Evolutionary conservation across 73 alveolate species (phyloP).

Genomic region (Urostyla sp.): DNA sequence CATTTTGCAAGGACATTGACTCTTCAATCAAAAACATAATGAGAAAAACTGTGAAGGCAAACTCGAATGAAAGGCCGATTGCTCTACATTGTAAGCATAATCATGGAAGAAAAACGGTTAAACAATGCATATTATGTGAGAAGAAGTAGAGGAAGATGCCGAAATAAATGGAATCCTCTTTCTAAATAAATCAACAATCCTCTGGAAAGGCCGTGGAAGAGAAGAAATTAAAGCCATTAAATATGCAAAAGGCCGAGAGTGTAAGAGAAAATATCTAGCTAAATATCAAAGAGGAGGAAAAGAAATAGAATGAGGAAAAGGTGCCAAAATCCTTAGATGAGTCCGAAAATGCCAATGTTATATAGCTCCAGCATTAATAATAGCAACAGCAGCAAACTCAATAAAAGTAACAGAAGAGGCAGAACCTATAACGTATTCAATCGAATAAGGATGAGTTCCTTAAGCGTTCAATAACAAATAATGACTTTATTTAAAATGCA

Average conservation of each 20-base stretch:
- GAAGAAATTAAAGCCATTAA: not conserved
- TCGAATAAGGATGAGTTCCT: constrained; percentile 29
- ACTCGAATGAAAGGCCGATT: constrained; percentile 13
- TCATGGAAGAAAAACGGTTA: constrained; percentile 37
- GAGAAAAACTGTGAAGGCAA: not conserved
- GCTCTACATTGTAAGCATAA: constrained; percentile 39
- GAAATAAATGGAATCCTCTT: not conserved
- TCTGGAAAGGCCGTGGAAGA: not conserved
- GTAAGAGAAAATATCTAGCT: not conserved
- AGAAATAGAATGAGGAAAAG: not conserved
- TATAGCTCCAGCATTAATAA: not conserved
- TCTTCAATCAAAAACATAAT: not conserved
- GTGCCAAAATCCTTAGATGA: not conserved
- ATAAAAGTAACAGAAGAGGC: constrained; percentile 16
- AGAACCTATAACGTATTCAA: not conserved
- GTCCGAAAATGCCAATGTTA: not conserved
- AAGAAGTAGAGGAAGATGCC: not conserved
- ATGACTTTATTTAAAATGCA: constrained; percentile 35
- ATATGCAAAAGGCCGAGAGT: not conserved
- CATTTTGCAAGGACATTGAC: no score
- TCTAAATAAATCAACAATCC: not conserved
- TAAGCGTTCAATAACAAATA: constrained; percentile 9
- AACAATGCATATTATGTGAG: constrained; percentile 49
- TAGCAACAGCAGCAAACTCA: constrained; percentile 18
- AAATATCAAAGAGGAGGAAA: not conserved